Conservation (phyloP, 1,284 basidiomycete species). For the Cryptococcus floricola region DNA sequence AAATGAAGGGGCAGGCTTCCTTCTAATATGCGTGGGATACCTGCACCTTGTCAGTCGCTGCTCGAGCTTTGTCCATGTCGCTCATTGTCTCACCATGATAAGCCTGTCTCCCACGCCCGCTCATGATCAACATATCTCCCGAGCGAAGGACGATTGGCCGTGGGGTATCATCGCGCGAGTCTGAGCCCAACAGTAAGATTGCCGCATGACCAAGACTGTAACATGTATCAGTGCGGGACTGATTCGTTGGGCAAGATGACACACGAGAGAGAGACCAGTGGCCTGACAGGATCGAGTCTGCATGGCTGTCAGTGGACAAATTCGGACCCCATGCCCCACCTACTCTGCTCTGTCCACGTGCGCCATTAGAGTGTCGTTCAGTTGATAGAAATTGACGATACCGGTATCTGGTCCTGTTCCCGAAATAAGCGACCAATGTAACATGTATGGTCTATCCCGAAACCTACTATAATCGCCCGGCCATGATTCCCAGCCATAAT, state of each 20-base stretch:
- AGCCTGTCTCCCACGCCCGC: slow-evolving; percentile 71
- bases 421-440: background rate
- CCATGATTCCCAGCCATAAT: slow-evolving; percentile 67
- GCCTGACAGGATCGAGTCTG: slow-evolving; percentile 63
- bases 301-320: background rate
- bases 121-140: slow-evolving; percentile 88
- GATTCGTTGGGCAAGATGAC: slow-evolving; percentile 28
- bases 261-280: slow-evolving; percentile 84
- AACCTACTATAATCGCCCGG: slow-evolving; percentile 63
- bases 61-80: background rate
- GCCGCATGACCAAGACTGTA: slow-evolving; percentile 78
- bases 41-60: slow-evolving; percentile 45
- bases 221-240: background rate
- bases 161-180: slow-evolving; percentile 69
- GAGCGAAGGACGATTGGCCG: slow-evolving; percentile 74
- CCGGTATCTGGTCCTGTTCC: slow-evolving; percentile 77
- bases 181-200: slow-evolving; percentile 81
- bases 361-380: slow-evolving; percentile 80
- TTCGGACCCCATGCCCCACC: slow-evolving; percentile 10
- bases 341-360: slow-evolving; percentile 86
- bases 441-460: too few relatives aligned
- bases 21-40: slow-evolving; percentile 82
- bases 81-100: slow-evolving; percentile 66
- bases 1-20: slow-evolving; percentile 67
- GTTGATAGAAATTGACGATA: slow-evolving; percentile 88